Conservation (phyloP, 306 rosid species). For the Castanopsis chinensis region DNA sequence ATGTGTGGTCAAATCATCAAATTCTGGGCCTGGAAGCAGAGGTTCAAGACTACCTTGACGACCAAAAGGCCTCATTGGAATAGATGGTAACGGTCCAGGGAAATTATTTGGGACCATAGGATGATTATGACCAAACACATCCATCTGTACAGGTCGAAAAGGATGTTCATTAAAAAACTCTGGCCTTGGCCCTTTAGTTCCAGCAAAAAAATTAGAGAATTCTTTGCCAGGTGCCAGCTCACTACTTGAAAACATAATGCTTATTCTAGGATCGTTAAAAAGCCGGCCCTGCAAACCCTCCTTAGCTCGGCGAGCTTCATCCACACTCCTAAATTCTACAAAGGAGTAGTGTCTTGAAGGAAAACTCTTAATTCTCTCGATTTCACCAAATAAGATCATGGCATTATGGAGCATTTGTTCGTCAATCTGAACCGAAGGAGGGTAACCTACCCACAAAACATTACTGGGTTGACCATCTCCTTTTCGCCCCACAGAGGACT, state of each 20-base stretch:
- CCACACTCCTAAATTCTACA: conserved; percentile 95
- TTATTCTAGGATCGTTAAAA: conserved; percentile 91
- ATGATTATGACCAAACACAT: conserved; percentile 60
- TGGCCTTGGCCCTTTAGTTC: conserved; percentile 68
- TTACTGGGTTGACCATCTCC: conserved; percentile 77
- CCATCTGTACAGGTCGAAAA: conserved; percentile 63
- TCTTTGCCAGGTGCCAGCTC: conserved; percentile 73
- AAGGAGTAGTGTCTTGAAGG: conserved; percentile 84
- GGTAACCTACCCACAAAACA: conserved; percentile 87
- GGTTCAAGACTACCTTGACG: conserved; percentile 69
- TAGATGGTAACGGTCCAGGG: conserved; percentile 55
- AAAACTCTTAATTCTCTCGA: conserved; percentile 86
- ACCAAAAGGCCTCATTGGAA: conserved; percentile 72
- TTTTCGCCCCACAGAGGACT: conserved; percentile 50
- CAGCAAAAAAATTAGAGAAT: conserved; percentile 51
- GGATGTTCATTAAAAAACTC: conserved; percentile 64
- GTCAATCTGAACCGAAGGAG: conserved; percentile 88
- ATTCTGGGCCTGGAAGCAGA: conserved; percentile 56
- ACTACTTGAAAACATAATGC: conserved; percentile 85
- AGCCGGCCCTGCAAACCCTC: conserved; percentile 99
- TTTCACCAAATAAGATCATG: conserved; percentile 98
- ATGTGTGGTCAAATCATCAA: conserved; percentile 49
- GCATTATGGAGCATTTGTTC: conserved; percentile 99
- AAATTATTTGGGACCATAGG: conserved; percentile 63
- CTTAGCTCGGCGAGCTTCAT: conserved; percentile 98